These are phyloP conservation scores for Solanum bulbocastanum DNA, from an alignment of 257 asterid genomes.

Conservation along the genomic window DNA sequence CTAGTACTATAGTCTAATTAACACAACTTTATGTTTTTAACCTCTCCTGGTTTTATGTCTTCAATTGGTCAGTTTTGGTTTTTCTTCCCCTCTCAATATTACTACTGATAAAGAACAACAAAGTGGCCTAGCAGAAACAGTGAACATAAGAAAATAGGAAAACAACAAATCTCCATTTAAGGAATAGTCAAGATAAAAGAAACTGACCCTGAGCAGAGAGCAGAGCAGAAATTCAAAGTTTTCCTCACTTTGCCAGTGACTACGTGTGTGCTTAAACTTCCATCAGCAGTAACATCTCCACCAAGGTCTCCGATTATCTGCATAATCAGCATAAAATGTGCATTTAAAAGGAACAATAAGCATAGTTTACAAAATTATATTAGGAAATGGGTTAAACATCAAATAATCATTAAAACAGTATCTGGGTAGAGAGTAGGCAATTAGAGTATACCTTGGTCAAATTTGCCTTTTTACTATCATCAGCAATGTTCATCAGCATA, in stretches of 20 bases:
- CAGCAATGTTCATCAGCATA: slow-evolving; percentile 90
- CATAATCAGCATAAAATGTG: slow-evolving; percentile 9
- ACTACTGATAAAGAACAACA: not conserved
- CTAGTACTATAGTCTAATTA: not conserved
- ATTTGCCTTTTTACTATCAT: slow-evolving; percentile 52
- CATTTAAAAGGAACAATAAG: not conserved
- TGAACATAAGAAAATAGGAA: not conserved
- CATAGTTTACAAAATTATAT: not conserved
- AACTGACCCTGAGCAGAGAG: slow-evolving; percentile 93
- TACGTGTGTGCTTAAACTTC: slow-evolving; percentile 67
- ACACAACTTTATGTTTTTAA: not conserved
- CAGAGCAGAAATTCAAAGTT: slow-evolving; percentile 77
- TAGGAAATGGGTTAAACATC: not conserved
- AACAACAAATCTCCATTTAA: not conserved
- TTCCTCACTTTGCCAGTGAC: slow-evolving; percentile 74
- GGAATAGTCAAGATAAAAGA: not conserved
- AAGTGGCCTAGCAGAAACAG: not conserved
- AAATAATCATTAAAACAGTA: not conserved
- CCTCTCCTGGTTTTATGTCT: not conserved
- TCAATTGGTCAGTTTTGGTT: not conserved
- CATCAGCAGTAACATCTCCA: slow-evolving; percentile 75
- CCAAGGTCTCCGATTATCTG: slow-evolving; percentile 78
- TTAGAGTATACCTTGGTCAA: slow-evolving; percentile 53
- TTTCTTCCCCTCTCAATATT: not conserved
- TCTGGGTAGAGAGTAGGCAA: not conserved